Percentiles rank a stretch among this genome's conserved stretches.
phyloP scores from a whole-genome alignment of 2,329 filamentous ascomycete genomes.

The Aureobasidium mangrovei region DNA sequence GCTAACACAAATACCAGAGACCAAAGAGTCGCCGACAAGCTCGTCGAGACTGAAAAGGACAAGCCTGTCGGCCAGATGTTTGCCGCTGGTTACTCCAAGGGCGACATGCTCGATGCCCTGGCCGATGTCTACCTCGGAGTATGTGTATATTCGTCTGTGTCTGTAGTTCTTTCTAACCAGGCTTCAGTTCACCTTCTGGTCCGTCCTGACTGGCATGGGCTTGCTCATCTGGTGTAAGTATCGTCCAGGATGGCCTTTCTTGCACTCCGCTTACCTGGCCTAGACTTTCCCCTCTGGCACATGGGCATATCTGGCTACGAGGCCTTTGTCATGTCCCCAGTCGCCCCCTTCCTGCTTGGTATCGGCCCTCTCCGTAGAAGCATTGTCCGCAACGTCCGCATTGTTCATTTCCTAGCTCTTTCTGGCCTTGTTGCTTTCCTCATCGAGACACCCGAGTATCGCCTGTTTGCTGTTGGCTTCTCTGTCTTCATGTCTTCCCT shows the following conservation, averaged over 20 bases:
- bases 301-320: constrained; percentile 99
- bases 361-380: constrained; percentile 60
- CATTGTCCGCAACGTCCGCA: constrained; percentile 58
- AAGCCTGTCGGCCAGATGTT: constrained; percentile 64
- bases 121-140: constrained; percentile 82
- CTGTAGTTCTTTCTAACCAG: constrained; percentile 28
- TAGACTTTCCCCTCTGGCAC: constrained; percentile 81
- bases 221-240: constrained; percentile 72
- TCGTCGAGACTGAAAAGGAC: constrained; percentile 45
- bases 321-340: constrained; percentile 72
- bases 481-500: constrained; percentile 73
- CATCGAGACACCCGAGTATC: constrained; percentile 59
- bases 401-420: constrained; percentile 65
- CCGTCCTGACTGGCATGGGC: constrained; percentile 80
- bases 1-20: constrained; percentile 31
- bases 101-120: constrained; percentile 66
- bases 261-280: background rate
- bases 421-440: constrained; percentile 78
- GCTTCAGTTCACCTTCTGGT: constrained; percentile 78
- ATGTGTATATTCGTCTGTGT: constrained; percentile 41
- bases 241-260: constrained; percentile 41
- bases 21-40: constrained; percentile 32
- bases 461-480: constrained; percentile 74
- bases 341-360: constrained; percentile 71
- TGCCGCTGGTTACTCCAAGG: constrained; percentile 61